Evolutionary conservation across 1,139 yeast species (phyloP).

Genomic region (Blastobotrys capitulatus): DNA sequence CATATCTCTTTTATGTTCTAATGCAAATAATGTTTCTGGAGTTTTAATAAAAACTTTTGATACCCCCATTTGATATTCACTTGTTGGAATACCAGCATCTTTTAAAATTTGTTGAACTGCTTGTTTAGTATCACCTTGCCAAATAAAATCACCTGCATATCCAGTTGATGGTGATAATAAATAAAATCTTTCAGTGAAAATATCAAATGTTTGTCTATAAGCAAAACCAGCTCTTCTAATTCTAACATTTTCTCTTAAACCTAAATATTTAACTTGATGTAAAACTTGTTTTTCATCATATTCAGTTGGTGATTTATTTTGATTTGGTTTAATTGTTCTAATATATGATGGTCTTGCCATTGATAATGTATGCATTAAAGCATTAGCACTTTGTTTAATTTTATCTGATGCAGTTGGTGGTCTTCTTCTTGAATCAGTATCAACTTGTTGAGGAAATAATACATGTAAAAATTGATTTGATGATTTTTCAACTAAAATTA

Average conservation of each 20-base stretch:
- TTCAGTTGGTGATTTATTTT: conserved; percentile 84
- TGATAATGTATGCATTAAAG: conserved; percentile 81
- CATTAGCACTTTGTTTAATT: conserved; percentile 87
- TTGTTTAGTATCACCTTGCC: conserved; percentile 81
- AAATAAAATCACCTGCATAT: conserved; percentile 96
- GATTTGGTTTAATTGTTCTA: conserved; percentile 97
- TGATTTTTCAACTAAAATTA: conserved; percentile 72
- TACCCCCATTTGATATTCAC: conserved; percentile 89
- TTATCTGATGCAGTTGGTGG: conserved; percentile 98
- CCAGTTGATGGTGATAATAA: conserved; percentile 83
- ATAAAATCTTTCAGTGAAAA: conserved; percentile 95
- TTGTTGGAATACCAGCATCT: conserved; percentile 72
- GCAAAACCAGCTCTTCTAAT: conserved; percentile 99
- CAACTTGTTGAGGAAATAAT: conserved; percentile 75
- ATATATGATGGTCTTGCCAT: conserved; percentile 92
- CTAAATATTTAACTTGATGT: conserved; percentile 94
- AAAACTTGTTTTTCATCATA: conserved; percentile 85
- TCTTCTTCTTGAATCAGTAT: conserved; percentile 53
- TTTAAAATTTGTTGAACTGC: conserved; percentile 76
- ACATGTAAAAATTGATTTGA: conserved; percentile 57
- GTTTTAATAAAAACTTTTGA: conserved; percentile 95
- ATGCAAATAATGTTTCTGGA: conserved; percentile 92
- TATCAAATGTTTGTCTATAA: conserved; percentile 93
- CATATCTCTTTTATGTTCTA: conserved; percentile 94
- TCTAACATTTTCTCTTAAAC: conserved; percentile 93